Base-by-base conservation (phyloP, 2,329 filamentous ascomycete genomes). In the Fusarium secorum region DNA sequence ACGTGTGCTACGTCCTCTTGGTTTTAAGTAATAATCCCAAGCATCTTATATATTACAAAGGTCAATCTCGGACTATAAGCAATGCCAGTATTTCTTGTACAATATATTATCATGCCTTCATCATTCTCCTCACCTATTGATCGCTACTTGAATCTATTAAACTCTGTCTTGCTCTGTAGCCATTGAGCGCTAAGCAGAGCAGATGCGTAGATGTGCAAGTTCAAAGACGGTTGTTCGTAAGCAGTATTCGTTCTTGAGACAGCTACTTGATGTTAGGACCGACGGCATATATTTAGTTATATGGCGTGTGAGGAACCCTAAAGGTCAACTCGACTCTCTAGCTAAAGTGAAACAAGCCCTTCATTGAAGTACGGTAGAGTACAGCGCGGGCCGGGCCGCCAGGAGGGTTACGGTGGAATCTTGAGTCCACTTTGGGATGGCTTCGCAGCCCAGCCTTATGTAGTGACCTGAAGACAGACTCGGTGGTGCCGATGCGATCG, bases 361-460 rank as follows among this genome's bases (percentile, higher is more conserved):
- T n/a, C n/a, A n/a, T n/a, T 15, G 20, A 36, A 7, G 17, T 36
- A 26, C 14, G 15, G 9, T 14, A 15, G 22, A 35, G 6, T 28
- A 15, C 11, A n/a, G 22, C 20, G 14, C 39, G 60, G 63, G 39
- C 41, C 60, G 63, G 15, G 52, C 63, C 60, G 63, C 15, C 51
- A 24, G 38, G 24, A 32, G 32, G 51, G 20, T 38, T n/a, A 9
- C 36, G 22, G 8, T 9, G 22, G 38, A 28, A 49, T 36, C 44
- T 24, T 36, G n/a, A 42, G 20, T 64, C 61, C 59, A 33, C 26
- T 57, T 64, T 32, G 8, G 24, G 59, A 38, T 15, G 41, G 22
- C 9, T 24, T 62, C 11, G 11, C 18, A 24, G n/a, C 13, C 36
- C 28, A n/a, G n/a, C 17, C 30, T 58, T 5, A 24, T 32, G 33